Percentiles rank a stretch among this genome's conserved stretches.
phyloP scores from a whole-genome alignment of 2,329 filamentous ascomycete species.

The Ceratocystis papillata region DNA sequence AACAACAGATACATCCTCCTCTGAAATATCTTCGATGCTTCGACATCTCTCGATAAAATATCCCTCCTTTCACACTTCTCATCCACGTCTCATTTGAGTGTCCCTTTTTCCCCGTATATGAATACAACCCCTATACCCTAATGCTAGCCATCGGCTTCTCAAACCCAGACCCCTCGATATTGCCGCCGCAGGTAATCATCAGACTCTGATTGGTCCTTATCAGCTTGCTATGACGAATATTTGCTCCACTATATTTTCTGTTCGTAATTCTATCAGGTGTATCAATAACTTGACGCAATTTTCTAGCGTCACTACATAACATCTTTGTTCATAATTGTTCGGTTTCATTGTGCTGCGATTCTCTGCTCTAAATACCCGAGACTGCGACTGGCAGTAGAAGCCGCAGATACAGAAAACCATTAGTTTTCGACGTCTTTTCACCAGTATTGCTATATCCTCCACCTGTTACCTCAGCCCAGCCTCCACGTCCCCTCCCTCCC shows the following conservation, averaged over 20 bases:
- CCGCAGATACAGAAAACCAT: neutral
- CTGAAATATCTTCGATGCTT: too few species aligned
- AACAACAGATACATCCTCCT: too few species aligned
- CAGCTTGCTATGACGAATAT: neutral
- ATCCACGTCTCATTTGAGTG: too few species aligned
- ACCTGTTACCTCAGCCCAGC: neutral
- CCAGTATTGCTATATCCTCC: neutral
- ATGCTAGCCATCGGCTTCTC: neutral
- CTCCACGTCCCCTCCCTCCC: neutral
- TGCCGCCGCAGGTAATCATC: constrained; percentile 12
- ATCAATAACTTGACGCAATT: constrained; percentile 10
- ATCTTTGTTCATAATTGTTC: neutral
- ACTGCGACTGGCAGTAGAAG: neutral
- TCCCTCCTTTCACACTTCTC: too few species aligned
- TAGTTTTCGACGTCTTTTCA: neutral
- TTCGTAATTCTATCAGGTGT: constrained; percentile 22
- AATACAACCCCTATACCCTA: neutral
- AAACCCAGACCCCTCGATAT: neutral
- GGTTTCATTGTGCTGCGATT: neutral
- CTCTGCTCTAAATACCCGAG: neutral
- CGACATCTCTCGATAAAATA: too few species aligned
- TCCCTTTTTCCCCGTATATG: neutral
- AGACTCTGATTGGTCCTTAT: constrained; percentile 12
- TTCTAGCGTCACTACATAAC: neutral
- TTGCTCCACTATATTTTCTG: constrained; percentile 8